Conservation (phyloP, 805 yeast species). For the Schwanniomyces pseudopolymorphus region DNA sequence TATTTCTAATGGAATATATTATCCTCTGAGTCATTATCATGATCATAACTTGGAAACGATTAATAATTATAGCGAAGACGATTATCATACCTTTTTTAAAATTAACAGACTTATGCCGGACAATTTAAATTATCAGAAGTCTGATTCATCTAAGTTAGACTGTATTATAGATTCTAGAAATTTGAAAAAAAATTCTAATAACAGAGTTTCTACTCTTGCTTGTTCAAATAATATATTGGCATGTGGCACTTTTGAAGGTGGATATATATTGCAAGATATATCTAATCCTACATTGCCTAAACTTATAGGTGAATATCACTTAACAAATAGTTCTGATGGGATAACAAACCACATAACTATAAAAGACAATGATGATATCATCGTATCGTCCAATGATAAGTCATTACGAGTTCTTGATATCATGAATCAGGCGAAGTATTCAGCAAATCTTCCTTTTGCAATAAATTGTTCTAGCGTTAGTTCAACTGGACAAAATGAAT, state of each 20-base stretch:
- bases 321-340: conserved; percentile 47
- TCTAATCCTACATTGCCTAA: conserved; percentile 17
- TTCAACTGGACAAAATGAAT: conserved; percentile 36
- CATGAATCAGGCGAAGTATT: conserved; percentile 11
- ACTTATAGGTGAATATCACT: conserved; percentile 30
- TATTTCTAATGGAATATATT: conserved; percentile 35
- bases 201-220: conserved; percentile 49
- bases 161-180: conserved; percentile 38
- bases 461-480: conserved; percentile 48
- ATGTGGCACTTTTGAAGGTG: conserved; percentile 58
- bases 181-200: conserved; percentile 26
- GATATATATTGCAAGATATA: conserved; percentile 40
- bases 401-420: conserved; percentile 43
- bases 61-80: conserved; percentile 23
- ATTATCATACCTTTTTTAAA: conserved; percentile 33
- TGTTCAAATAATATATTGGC: conserved; percentile 42
- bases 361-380: conserved; percentile 28
- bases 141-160: conserved; percentile 31
- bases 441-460: conserved; percentile 41
- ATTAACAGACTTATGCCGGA: conserved; percentile 36
- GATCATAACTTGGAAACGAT: conserved; percentile 28
- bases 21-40: conserved; percentile 36
- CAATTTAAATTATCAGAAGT: conserved; percentile 7
- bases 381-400: conserved; percentile 53
- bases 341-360: conserved; percentile 51